phyloP scores from a whole-genome alignment of 1,284 basidiomycete genomes.

The Lentinus polychrous region DNA sequence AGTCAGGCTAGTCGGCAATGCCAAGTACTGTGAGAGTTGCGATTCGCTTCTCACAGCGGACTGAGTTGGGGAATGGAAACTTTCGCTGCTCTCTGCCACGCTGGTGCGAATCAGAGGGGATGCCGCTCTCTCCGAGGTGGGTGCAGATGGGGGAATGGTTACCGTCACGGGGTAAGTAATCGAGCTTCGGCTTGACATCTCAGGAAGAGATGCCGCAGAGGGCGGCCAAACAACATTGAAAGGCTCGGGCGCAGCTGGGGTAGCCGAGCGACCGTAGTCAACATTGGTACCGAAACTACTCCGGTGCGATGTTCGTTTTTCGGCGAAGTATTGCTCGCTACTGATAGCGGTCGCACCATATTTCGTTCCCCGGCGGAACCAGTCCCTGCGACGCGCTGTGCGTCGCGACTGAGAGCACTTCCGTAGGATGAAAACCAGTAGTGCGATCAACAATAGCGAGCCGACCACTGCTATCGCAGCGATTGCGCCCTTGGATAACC shows the following conservation, averaged over 20 bases:
- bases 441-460: conserved; percentile 2
- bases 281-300: conserved; percentile 42
- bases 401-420: conserved; percentile 15
- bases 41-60: conserved; percentile 2
- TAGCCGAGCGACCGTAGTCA: conserved; percentile 24
- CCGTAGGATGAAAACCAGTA: conserved; percentile 9
- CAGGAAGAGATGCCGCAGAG: conserved; percentile 24
- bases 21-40: conserved; percentile 32
- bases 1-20: conserved; percentile 21
- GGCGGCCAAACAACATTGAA: conserved; percentile 11
- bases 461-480: conserved; percentile 10
- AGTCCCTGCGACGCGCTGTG: conserved; percentile 17
- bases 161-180: conserved; percentile 19
- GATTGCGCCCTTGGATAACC: conserved; percentile 12
- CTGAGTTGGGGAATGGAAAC: not conserved
- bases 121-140: conserved; percentile 3
- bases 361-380: conserved; percentile 16
- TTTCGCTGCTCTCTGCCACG: conserved; percentile 5
- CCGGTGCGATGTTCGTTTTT: conserved; percentile 23
- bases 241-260: conserved; percentile 13
- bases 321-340: conserved; percentile 17
- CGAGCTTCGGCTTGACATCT: conserved; percentile 37
- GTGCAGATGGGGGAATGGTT: conserved; percentile 10
- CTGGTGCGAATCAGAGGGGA: conserved; percentile 10
- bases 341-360: conserved; percentile 7